Conservation (phyloP, 2,329 filamentous ascomycete species). For the Sporothrix phasma region DNA sequence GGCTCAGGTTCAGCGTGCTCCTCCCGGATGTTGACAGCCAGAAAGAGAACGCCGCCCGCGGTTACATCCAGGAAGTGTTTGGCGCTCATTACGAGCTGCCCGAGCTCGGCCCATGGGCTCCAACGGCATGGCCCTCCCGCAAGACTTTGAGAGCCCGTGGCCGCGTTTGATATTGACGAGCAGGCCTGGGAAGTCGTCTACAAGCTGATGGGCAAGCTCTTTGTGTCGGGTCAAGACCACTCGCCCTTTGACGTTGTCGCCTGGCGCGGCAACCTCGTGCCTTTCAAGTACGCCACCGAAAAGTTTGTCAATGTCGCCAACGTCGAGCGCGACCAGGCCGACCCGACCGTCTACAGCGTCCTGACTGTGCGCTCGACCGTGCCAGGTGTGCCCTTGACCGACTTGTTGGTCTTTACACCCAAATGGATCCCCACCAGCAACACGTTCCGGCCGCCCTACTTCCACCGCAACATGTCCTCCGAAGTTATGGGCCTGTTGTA, state of each 20-base stretch:
- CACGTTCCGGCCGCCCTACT: conserved; percentile 56
- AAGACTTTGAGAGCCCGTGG: conserved; percentile 55
- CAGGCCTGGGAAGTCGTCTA: conserved; percentile 37
- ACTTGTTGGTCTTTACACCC: conserved; percentile 59
- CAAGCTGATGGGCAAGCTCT: conserved; percentile 53
- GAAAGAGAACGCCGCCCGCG: conserved; percentile 22
- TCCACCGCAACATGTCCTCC: conserved; percentile 50
- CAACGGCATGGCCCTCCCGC: conserved; percentile 53
- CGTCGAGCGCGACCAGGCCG: conserved; percentile 46
- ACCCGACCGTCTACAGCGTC: conserved; percentile 57
- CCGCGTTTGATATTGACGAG: conserved; percentile 47
- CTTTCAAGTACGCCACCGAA: conserved; percentile 46
- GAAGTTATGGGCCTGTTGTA: conserved; percentile 46
- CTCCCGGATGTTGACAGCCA: conserved; percentile 29
- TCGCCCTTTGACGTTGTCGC: conserved; percentile 51
- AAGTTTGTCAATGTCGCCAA: conserved; percentile 43
- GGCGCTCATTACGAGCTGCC: conserved; percentile 55
- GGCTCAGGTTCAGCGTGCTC: conserved; percentile 50
- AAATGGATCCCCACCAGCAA: conserved; percentile 53
- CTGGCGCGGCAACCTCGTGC: conserved; percentile 45
- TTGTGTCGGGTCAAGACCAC: conserved; percentile 50
- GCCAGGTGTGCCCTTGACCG: conserved; percentile 32
- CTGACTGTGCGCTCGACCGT: conserved; percentile 43
- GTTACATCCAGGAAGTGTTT: conserved; percentile 59
- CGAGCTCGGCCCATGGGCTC: conserved; percentile 55